These are phyloP conservation scores for Oldenlandia corymbosa DNA, from an alignment of 257 asterid species.

Conservation along the genomic window DNA sequence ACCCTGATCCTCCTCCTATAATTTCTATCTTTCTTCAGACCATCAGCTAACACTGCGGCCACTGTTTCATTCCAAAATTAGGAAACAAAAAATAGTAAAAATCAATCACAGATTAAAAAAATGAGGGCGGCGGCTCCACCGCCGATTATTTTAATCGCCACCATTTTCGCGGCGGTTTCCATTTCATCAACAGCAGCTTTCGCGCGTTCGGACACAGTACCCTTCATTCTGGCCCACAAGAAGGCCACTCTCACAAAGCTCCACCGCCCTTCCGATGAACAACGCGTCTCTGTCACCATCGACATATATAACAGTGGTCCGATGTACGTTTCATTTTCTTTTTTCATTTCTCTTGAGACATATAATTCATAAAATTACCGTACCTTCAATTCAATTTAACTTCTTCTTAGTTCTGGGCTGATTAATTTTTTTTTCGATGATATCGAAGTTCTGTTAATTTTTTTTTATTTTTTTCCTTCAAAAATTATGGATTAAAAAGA, in stretches of 20 bases:
- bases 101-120: too few species aligned
- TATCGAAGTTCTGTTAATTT: too few species aligned
- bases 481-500: too few species aligned
- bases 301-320: constrained; percentile 58
- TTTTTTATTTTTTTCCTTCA: too few species aligned
- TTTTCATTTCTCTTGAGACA: not conserved
- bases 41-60: not conserved
- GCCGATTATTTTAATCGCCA: not conserved
- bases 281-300: constrained; percentile 42
- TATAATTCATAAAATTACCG: too few species aligned
- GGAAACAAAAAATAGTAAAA: not conserved
- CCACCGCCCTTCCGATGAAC: constrained; percentile 36
- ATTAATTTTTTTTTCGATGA: too few species aligned
- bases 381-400: too few species aligned
- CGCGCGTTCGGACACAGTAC: constrained; percentile 28
- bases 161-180: constrained; percentile 2
- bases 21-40: not conserved
- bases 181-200: constrained; percentile 18
- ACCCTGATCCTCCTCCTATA: not conserved
- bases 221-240: constrained; percentile 53
- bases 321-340: not conserved
- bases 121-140: constrained; percentile 4
- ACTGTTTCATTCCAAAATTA: not conserved
- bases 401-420: too few species aligned
- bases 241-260: constrained; percentile 33